Evolutionary conservation across 2,329 filamentous ascomycete species (phyloP).

Genomic region (Talaromyces marneffei): DNA sequence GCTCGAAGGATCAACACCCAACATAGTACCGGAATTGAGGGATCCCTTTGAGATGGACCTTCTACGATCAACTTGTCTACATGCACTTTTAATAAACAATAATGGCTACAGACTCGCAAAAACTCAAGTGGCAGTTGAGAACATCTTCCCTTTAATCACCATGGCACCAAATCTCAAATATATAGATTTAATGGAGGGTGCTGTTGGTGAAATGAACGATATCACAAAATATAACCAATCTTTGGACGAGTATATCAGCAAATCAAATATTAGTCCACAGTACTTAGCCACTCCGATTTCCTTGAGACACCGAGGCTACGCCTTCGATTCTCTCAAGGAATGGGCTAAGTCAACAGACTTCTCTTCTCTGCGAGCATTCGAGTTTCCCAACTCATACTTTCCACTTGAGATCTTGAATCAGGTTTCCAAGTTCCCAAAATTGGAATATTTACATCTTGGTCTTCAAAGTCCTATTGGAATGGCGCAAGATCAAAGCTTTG

Average conservation of each 20-base stretch:
- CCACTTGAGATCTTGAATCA: not conserved
- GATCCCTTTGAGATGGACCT: constrained; percentile 1
- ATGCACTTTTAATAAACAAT: not conserved
- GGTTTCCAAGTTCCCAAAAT: not conserved
- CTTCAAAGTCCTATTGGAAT: not conserved
- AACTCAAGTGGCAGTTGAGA: not conserved
- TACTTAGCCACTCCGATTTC: not conserved
- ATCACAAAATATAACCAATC: not conserved
- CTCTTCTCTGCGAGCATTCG: not conserved
- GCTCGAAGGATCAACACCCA: not conserved
- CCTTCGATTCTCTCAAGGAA: not conserved
- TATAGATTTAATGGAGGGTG: not conserved
- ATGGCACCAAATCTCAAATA: constrained; percentile 7
- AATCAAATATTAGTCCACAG: not conserved
- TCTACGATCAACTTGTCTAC: constrained; percentile 1
- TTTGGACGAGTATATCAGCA: not conserved
- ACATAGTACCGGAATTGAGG: not conserved
- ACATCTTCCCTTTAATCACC: not conserved
- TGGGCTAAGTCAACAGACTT: not conserved
- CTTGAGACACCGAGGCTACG: not conserved
- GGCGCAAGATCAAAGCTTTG: not conserved
- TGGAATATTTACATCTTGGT: constrained; percentile 4
- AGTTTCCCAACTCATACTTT: not conserved
- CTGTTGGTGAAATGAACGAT: not conserved
- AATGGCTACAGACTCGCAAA: not conserved